Conservation (phyloP, 306 rosid species). For the Casuarina glauca region DNA sequence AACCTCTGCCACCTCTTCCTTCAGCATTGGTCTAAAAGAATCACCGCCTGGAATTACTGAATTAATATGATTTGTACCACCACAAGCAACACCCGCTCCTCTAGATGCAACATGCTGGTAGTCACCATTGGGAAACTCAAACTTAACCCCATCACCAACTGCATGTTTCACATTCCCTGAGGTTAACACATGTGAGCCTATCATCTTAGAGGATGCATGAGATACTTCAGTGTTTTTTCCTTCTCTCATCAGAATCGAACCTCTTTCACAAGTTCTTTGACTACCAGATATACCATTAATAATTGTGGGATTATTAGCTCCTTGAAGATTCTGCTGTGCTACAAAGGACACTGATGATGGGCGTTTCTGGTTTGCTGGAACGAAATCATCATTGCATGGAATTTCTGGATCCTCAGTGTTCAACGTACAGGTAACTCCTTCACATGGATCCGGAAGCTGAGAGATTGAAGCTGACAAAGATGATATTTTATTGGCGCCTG, state of each 20-base stretch:
- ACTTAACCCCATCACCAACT: constrained; percentile 35
- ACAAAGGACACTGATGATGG: constrained; percentile 33
- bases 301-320: constrained; percentile 36
- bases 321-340: constrained; percentile 29
- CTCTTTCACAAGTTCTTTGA: constrained; percentile 41
- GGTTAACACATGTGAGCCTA: constrained; percentile 39
- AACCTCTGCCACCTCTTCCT: constrained; percentile 43
- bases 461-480: constrained; percentile 43
- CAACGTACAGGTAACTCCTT: constrained; percentile 50
- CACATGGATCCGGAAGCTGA: constrained; percentile 47
- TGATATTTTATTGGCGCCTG: constrained; percentile 45
- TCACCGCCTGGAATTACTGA: constrained; percentile 35
- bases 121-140: constrained; percentile 42
- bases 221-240: constrained; percentile 44
- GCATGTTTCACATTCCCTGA: constrained; percentile 34
- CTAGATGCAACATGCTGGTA: constrained; percentile 35
- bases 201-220: constrained; percentile 42
- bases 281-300: constrained; percentile 38
- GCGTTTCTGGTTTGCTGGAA: constrained; percentile 49
- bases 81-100: constrained; percentile 37
- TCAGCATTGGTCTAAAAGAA: constrained; percentile 31
- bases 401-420: constrained; percentile 78
- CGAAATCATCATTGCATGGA: constrained; percentile 80
- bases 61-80: constrained; percentile 37
- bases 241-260: constrained; percentile 39